phyloP scores from a whole-genome alignment of 2,329 filamentous ascomycete genomes.

The Graphium sp. region DNA sequence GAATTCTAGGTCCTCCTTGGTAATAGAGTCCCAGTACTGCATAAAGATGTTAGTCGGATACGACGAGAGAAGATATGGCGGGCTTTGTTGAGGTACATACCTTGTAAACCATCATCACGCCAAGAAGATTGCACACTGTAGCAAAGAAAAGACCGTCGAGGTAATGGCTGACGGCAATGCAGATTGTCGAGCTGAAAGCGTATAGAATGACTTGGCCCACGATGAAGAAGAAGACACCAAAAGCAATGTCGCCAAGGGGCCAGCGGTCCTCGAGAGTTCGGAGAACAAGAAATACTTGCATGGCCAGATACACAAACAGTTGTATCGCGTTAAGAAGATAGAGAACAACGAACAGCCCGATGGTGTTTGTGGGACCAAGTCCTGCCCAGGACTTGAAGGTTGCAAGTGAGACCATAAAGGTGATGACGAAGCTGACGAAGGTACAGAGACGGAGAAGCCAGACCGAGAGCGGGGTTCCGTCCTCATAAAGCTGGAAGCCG shows the following conservation, averaged over 20 bases:
- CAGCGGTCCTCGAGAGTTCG: constrained; percentile 89
- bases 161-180: constrained; percentile 74
- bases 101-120: constrained; percentile 99
- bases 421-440: constrained; percentile 66
- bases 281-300: constrained; percentile 77
- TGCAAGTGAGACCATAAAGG: constrained; percentile 71
- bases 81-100: too few species aligned
- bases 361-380: constrained; percentile 66
- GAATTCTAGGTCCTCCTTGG: constrained; percentile 94
- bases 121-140: constrained; percentile 81
- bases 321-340: constrained; percentile 84
- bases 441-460: constrained; percentile 80
- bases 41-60: constrained; percentile 5
- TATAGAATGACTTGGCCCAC: constrained; percentile 87
- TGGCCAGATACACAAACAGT: constrained; percentile 66
- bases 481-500: constrained; percentile 95
- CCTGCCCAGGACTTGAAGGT: constrained; percentile 91
- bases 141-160: constrained; percentile 89
- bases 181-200: constrained; percentile 73
- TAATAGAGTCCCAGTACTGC: constrained; percentile 98
- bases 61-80: not conserved
- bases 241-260: constrained; percentile 82
- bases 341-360: constrained; percentile 79
- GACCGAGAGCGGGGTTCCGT: constrained; percentile 81
- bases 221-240: constrained; percentile 83